Evolutionary conservation across 2,329 filamentous ascomycete species (phyloP), one percentile per base, ranked within the genome.

Genomic region (Fusarium sp.): DNA sequence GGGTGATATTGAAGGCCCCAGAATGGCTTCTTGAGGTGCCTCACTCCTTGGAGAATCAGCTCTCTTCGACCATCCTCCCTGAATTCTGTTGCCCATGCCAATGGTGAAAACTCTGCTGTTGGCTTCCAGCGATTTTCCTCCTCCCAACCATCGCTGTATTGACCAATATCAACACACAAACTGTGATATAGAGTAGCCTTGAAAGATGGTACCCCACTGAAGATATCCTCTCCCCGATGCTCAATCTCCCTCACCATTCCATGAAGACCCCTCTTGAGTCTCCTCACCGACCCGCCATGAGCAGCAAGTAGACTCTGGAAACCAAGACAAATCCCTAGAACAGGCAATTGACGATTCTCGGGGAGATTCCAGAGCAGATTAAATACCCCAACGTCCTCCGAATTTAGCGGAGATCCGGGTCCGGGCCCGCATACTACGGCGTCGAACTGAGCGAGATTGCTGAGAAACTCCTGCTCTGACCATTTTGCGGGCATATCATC

Each of bases 1-100:
- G 94, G 94, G 74, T 97, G 94, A 72, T 96, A 97, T 75, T 97
- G 94, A 18, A 97, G 84, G 1, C 91, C 94, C 90, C 91, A 96
- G 66, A 95, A 91, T 0, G 94, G 94, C 67, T 88, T 90, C 2
- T 67, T 74, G 18, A 76, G 79, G 76, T 97, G 93, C 66, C 84
- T 87, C 17, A 90, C 88, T 0, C 87, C 92, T 92, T 96, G 96
- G n/a, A 96, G 78, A 5, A 94, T 84, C 40, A 84, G 80, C 73
- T 87, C 85, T 11, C 72, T 69, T 11, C 66, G 71, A 13, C 75
- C 73, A 3, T 78, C 78, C 6, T 76, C 77, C 8, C 79, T 73
- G 8, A 78, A 75, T 66, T 86, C 83, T 33, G 83, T 81, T 4
- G 86, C 80, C 89, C 90, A 92, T 1, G 90, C 89, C 58, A 92